Evolutionary conservation across 257 asterid genomes (phyloP).

Genomic region (Rehmannia glutinosa): DNA sequence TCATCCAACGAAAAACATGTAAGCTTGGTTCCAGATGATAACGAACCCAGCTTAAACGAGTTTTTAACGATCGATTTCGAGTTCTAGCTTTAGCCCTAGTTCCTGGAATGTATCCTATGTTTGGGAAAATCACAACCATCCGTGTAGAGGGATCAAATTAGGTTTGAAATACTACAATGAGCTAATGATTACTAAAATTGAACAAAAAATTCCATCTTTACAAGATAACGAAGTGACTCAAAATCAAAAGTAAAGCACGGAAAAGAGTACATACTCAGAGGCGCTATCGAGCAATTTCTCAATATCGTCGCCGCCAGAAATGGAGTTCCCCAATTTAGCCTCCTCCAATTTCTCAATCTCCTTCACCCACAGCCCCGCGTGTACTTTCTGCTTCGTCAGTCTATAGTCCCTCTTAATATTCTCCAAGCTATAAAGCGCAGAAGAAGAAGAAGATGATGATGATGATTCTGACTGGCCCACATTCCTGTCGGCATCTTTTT

Average conservation of each 20-base stretch:
- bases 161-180: neutral
- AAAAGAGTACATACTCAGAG: slow-evolving; percentile 53
- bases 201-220: too few species aligned
- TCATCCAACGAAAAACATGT: too few species aligned
- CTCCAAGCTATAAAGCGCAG: slow-evolving; percentile 64
- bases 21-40: too few species aligned
- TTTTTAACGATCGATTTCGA: too few species aligned
- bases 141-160: too few species aligned
- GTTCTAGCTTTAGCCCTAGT: too few species aligned
- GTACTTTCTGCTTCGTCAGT: slow-evolving; percentile 78
- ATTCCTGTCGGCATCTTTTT: slow-evolving; percentile 14
- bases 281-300: slow-evolving; percentile 79
- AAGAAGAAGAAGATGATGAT: slow-evolving; percentile 8
- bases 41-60: too few species aligned
- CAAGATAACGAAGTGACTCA: too few species aligned
- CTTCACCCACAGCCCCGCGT: slow-evolving; percentile 86
- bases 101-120: too few species aligned
- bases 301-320: slow-evolving; percentile 56
- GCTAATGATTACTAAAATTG: neutral
- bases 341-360: slow-evolving; percentile 95
- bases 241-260: neutral
- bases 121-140: too few species aligned
- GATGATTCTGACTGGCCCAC: slow-evolving; percentile 11
- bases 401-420: slow-evolving; percentile 81
- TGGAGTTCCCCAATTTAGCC: slow-evolving; percentile 60